A percentile compares a stretch with the other conserved stretches of the same genome.
phyloP scores from a whole-genome alignment of 1,139 yeast genomes.

The Saccharomyces hybrid region DNA sequence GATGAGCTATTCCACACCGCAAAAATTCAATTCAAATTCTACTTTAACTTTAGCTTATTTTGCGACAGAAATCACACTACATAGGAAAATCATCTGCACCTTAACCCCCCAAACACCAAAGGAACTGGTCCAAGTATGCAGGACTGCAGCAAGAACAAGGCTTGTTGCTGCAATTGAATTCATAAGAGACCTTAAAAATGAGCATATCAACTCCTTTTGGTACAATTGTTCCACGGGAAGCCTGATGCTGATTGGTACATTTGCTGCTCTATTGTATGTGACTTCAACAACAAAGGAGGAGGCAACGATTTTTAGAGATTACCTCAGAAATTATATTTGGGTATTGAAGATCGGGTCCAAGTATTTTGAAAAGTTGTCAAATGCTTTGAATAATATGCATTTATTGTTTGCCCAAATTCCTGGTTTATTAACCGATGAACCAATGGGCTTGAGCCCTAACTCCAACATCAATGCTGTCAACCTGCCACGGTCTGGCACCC shows the following conservation, averaged over 20 bases:
- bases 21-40: conserved; percentile 62
- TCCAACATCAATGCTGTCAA: neutral
- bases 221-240: conserved; percentile 72
- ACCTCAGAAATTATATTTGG: conserved; percentile 69
- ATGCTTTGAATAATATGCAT: conserved; percentile 61
- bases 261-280: conserved; percentile 69
- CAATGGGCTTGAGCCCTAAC: neutral
- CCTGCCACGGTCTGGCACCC: neutral
- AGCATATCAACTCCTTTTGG: conserved; percentile 84
- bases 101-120: conserved; percentile 48
- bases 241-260: conserved; percentile 74
- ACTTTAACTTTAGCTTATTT: conserved; percentile 76
- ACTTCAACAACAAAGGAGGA: conserved; percentile 57
- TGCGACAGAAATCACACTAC: conserved; percentile 79
- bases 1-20: conserved; percentile 52
- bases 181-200: conserved; percentile 64
- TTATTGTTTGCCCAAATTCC: conserved; percentile 58
- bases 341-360: conserved; percentile 61
- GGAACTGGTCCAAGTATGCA: conserved; percentile 60
- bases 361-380: conserved; percentile 66
- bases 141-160: conserved; percentile 78
- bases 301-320: conserved; percentile 53
- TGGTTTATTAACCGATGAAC: conserved; percentile 48
- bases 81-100: conserved; percentile 65
- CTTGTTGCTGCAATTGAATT: conserved; percentile 75